Evolutionary conservation across 78 protist genomes (phyloP).

Genomic region (Fonticula alba): DNA sequence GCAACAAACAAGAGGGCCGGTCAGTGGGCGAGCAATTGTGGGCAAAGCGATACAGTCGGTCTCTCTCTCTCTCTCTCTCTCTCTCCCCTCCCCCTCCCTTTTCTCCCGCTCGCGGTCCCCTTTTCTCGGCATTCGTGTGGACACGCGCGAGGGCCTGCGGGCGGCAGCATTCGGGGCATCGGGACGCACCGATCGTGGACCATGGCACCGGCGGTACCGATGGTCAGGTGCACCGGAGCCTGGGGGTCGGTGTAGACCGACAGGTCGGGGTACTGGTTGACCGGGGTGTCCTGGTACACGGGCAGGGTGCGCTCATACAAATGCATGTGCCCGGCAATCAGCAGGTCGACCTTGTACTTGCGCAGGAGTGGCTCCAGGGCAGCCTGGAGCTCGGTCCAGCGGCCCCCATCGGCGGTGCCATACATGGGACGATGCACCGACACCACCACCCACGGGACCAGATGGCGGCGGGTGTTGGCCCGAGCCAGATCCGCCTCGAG

Average conservation of each 20-base stretch:
- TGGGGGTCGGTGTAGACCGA: not conserved
- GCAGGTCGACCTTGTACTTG: constrained; percentile 9
- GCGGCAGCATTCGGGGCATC: too few species aligned
- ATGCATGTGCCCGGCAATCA: constrained; percentile 8
- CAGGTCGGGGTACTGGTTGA: too few species aligned
- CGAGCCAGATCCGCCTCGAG: not conserved
- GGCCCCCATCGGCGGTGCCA: not conserved
- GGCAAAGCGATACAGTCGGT: too few species aligned
- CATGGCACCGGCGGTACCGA: constrained; percentile 6
- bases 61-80: too few species aligned
- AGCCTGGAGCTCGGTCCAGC: not conserved
- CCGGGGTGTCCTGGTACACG: not conserved
- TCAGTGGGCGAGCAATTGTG: too few species aligned
- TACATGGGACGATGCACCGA: constrained; percentile 13
- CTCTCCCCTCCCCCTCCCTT: too few species aligned
- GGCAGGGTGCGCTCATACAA: constrained; percentile 2
- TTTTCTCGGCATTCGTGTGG: too few species aligned
- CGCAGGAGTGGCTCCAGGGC: constrained; percentile 7
- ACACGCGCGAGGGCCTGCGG: too few species aligned
- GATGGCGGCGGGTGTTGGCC: constrained; percentile 1
- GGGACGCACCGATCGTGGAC: too few species aligned
- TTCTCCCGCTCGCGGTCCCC: too few species aligned
- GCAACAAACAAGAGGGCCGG: too few species aligned
- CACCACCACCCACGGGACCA: constrained; percentile 13
- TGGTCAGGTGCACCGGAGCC: constrained; percentile 2